Evolutionary conservation across 345 rosid species (phyloP).

Genomic region (Rhodamnia rubescens): DNA sequence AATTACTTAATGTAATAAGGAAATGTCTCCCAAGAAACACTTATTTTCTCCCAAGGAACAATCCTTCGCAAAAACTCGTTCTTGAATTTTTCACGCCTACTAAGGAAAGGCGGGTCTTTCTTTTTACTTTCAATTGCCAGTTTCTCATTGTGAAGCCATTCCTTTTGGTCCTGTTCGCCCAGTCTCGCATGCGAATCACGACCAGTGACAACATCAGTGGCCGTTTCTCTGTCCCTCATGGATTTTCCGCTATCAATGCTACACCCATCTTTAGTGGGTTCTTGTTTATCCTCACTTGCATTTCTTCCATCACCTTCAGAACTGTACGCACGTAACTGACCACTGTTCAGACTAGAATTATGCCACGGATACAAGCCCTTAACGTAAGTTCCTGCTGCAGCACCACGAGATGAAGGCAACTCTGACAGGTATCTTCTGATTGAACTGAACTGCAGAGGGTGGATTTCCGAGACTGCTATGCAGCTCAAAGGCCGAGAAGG

Average conservation of each 20-base stretch:
- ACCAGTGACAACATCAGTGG: constrained; percentile 16
- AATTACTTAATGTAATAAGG: constrained; percentile 88
- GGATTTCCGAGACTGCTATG: constrained; percentile 9
- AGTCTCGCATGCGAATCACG: constrained; percentile 59
- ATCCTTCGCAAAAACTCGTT: constrained; percentile 66
- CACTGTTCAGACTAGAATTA: constrained; percentile 11
- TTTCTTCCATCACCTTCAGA: constrained; percentile 81
- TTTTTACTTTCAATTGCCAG: constrained; percentile 60
- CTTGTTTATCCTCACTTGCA: constrained; percentile 58
- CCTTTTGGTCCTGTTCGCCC: constrained; percentile 91
- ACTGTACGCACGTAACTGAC: constrained; percentile 49
- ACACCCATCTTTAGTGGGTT: constrained; percentile 35
- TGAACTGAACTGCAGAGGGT: constrained; percentile 11
- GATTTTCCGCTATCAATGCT: constrained; percentile 34
- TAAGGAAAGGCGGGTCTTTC: constrained; percentile 69
- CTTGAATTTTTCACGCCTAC: constrained; percentile 67
- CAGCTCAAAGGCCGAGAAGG: constrained; percentile 17
- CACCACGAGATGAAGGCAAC: constrained; percentile 14
- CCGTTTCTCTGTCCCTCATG: constrained; percentile 16
- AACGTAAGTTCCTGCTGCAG: constrained; percentile 9
- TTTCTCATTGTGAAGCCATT: constrained; percentile 83
- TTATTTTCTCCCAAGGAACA: constrained; percentile 86
- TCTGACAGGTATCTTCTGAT: constrained; percentile 20
- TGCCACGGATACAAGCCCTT: constrained; percentile 1
- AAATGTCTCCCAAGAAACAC: constrained; percentile 86